Base-by-base conservation (phyloP, 768 basidiomycete species). In the Multifurca ochricompacta region DNA sequence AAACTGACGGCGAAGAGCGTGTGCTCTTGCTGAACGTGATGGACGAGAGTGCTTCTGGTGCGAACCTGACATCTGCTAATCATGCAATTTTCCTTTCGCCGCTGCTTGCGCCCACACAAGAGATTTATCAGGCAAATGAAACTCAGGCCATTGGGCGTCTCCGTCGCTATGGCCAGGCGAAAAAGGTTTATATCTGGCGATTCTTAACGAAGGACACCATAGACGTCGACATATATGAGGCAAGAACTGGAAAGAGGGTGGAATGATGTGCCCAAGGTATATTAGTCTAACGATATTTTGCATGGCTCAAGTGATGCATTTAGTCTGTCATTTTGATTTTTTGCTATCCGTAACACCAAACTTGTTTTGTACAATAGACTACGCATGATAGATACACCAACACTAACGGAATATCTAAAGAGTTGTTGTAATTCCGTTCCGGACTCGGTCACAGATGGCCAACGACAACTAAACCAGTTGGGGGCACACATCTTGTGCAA, bases 31-130 rank as follows among this genome's bases (percentile, higher is more conserved):
- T 97, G 58, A 91, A 91, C 62, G 87, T 95, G 59, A 92, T 89
- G 81, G 91, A 95, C 68, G 91, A 94, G 69, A 92, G 89, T 58
- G 89, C 91, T n/a, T 89, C 88, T 55, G 91, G 91, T 40, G 87
- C 88, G 60, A 97, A 97, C 67, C 71, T 97, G 66, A 96, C 93
- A 3, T 82, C 80, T 32, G 94, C 94, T 18, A 97, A 93, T 69
- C 91, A 94, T 65, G 93, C 91, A 34, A 85, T 96, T 66, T 97
- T 97, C 76, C 74, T 97, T 51, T 93, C 91, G 9, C 94, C 94
- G 8, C 77, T 97, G 35, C 84, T 94, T 34, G 83, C 91, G 0
- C 78, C 79, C 9, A 80, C 83, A 18, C 81, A 87, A 67, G 85
- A 93, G 68, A 84, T 87, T 42, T 96, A 95, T 65, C 81, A 83